Percentiles rank a stretch among this genome's conserved stretches.
phyloP scores from a whole-genome alignment of 768 basidiomycete species.

The Kwoniella sp. region DNA sequence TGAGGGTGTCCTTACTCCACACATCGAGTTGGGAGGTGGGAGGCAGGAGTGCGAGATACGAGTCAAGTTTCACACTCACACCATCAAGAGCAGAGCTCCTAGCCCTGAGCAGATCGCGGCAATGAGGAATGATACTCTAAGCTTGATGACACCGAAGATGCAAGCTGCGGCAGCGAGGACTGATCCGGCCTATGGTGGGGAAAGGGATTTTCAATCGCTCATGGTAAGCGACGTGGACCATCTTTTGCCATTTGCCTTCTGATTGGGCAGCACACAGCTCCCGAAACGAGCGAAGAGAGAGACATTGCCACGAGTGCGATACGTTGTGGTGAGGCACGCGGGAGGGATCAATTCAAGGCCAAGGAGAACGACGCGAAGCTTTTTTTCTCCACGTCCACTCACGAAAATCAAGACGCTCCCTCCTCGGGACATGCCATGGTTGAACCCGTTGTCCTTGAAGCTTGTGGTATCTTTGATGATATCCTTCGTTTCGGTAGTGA shows the following conservation, averaged over 20 bases:
- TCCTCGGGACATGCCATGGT: slow-evolving; percentile 36
- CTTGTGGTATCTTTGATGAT: slow-evolving; percentile 35
- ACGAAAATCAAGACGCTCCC: slow-evolving; percentile 52
- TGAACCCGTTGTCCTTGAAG: slow-evolving; percentile 43
- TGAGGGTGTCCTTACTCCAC: too few relatives aligned
- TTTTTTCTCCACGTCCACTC: too few relatives aligned
- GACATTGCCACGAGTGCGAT: too few relatives aligned
- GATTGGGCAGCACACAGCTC: too few relatives aligned
- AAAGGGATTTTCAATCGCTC: too few relatives aligned
- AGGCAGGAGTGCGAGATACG: background rate
- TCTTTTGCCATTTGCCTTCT: too few relatives aligned
- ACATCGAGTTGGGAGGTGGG: background rate
- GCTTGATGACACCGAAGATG: slow-evolving; percentile 46
- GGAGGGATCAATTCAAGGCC: background rate
- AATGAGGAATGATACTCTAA: slow-evolving; percentile 46
- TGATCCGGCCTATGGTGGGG: slow-evolving; percentile 52
- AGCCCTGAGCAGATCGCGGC: slow-evolving; percentile 42
- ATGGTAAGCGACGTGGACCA: background rate
- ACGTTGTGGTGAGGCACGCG: too few relatives aligned
- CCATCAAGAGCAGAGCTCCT: slow-evolving; percentile 38
- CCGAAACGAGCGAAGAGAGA: too few relatives aligned
- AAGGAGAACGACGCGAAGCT: background rate
- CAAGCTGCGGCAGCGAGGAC: slow-evolving; percentile 40
- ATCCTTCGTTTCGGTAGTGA: slow-evolving; percentile 27
- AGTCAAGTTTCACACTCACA: slow-evolving; percentile 44